Evolutionary conservation across 768 basidiomycete species (phyloP), one percentile per base, ranked within the genome.

Genomic region (Galerina marginata): DNA sequence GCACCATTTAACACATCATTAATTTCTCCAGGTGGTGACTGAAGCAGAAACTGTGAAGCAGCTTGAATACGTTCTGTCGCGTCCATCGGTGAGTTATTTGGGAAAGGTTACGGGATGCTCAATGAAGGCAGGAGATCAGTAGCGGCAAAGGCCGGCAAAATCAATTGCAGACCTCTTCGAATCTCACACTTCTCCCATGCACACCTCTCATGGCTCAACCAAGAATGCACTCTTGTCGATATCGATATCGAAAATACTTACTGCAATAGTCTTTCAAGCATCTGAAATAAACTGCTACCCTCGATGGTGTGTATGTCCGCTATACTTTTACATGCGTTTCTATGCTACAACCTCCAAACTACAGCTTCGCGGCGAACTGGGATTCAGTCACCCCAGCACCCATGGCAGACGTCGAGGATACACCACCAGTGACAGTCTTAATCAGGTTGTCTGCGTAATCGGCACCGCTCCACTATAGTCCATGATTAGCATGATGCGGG

Each of bases 381-480:
- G 88, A 76, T 78, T 97, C 95, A 0, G 95, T 97, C 33, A 96
- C 95, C 57, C 96, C 96, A 67, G 88, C 88, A 51, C 96, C 97
- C 96, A 99, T 99, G n/a, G 97, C 96, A n/a, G 96, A 86, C 9
- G 96, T 99, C 49, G 94, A 95, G 39, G 94, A 96, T 62, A 99
- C 86, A 59, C 97, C 97, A 25, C 97, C 97, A 38, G 97, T 99
- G 56, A 98, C 93, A 6, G 96, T 96, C 86, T 94, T 95, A 77
- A 97, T 84, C 55, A 96, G 75, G 64, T 86, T 89, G 74, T 97
- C 95, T 38, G 92, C 91, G 67, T 93, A 96, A 74, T 96, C 95
- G 4, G 91, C 95, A 37, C 96, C 96, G 64, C 91, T 93, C 95
- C 95, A 97, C 93, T 95, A 66, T 26, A 56, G 12, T 20, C 16